phyloP scores from a whole-genome alignment of 2,329 filamentous ascomycete genomes.

The Penicillium digitatum region DNA sequence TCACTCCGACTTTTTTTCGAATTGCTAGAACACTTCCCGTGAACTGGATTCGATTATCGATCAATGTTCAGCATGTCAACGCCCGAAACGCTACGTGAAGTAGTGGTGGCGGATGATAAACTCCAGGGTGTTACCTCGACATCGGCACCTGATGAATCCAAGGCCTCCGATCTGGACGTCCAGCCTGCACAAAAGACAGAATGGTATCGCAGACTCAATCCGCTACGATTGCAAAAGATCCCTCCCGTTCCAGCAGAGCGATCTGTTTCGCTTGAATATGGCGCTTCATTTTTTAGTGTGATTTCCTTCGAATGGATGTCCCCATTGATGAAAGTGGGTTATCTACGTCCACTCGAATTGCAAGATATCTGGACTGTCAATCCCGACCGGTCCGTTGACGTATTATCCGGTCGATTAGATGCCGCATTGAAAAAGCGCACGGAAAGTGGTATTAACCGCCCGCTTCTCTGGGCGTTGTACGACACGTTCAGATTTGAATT shows the following conservation, averaged over 20 bases:
- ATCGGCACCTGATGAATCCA: slow-evolving; percentile 17
- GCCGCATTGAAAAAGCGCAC: slow-evolving; percentile 66
- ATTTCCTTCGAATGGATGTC: slow-evolving; percentile 89
- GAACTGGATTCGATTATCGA: not conserved
- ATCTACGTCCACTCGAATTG: slow-evolving; percentile 74
- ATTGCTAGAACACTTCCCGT: not conserved
- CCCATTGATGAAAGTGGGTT: slow-evolving; percentile 79
- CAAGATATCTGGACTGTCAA: slow-evolving; percentile 90
- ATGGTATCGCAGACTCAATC: slow-evolving; percentile 45
- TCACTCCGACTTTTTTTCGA: not conserved
- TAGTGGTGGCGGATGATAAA: slow-evolving; percentile 18
- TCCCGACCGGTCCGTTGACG: slow-evolving; percentile 67
- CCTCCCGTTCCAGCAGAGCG: slow-evolving; percentile 56
- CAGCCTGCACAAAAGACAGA: slow-evolving; percentile 10
- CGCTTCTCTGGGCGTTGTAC: slow-evolving; percentile 74
- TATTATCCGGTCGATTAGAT: slow-evolving; percentile 63
- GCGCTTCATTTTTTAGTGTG: slow-evolving; percentile 68
- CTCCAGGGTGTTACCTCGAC: slow-evolving; percentile 9
- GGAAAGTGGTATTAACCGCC: slow-evolving; percentile 64
- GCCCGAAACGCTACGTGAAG: slow-evolving; percentile 16
- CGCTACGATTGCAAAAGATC: slow-evolving; percentile 44
- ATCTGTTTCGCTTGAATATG: slow-evolving; percentile 62
- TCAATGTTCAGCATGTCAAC: slow-evolving; percentile 11
- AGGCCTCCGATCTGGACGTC: slow-evolving; percentile 7
- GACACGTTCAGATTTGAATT: slow-evolving; percentile 85